These are phyloP conservation scores for Caulochytrium protostelioides DNA, from an alignment of 371 early-diverging fungal species.

Conservation along the genomic window DNA sequence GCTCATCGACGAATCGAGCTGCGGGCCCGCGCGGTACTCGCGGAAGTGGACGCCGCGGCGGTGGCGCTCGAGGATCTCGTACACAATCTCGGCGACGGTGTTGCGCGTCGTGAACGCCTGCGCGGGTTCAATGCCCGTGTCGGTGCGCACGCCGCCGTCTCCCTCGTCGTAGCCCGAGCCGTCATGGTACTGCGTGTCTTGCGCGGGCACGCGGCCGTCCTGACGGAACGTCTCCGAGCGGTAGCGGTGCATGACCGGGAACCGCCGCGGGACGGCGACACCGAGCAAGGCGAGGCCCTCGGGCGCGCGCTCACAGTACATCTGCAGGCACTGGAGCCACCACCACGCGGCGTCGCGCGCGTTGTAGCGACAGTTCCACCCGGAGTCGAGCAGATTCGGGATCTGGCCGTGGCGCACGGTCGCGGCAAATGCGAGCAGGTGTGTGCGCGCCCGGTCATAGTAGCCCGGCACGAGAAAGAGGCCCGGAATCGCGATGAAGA, in stretches of 20 bases:
- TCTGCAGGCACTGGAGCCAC: conserved; percentile 70
- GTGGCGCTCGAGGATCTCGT: conserved; percentile 75
- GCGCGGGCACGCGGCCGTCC: too few species aligned
- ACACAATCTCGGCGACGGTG: conserved; percentile 69
- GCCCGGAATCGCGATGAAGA: conserved; percentile 76
- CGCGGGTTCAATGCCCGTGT: conserved; percentile 9
- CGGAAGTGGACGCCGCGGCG: conserved; percentile 78
- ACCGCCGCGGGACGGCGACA: conserved; percentile 51
- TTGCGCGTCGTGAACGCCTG: conserved; percentile 24
- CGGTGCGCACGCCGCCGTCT: conserved; percentile 1
- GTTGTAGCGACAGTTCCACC: conserved; percentile 57
- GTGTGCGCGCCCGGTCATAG: conserved; percentile 51
- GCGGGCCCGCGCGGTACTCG: conserved; percentile 80
- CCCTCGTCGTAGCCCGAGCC: too few species aligned
- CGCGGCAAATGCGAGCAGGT: conserved; percentile 72
- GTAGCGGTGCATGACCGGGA: conserved; percentile 32
- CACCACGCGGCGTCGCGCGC: conserved; percentile 93
- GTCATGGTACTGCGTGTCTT: too few species aligned
- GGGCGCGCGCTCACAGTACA: conserved; percentile 49
- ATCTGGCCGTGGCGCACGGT: conserved; percentile 77
- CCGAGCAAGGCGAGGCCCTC: conserved; percentile 56
- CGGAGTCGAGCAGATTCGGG: conserved; percentile 79
- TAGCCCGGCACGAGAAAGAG: conserved; percentile 60
- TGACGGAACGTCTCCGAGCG: conserved; percentile 8
- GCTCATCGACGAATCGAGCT: conserved; percentile 74